A percentile compares a stretch with the other conserved stretches of the same genome.
These are phyloP conservation scores for Flammula alnicola DNA, from an alignment of 1,284 basidiomycete species.

Conservation along the genomic window DNA sequence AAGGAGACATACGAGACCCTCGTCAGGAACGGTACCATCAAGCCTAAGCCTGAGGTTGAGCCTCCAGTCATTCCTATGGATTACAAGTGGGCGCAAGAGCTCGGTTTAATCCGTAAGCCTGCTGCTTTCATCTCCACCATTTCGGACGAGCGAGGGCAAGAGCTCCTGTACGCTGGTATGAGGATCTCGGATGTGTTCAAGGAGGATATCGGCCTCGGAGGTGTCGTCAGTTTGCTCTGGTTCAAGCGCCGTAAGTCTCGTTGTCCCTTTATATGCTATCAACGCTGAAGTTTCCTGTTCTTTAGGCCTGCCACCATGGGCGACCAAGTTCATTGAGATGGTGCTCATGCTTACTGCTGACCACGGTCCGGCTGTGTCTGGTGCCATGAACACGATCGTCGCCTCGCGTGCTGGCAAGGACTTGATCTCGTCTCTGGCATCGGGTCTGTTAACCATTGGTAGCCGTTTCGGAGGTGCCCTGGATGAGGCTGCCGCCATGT, in stretches of 20 bases:
- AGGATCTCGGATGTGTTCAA: slow-evolving; percentile 98
- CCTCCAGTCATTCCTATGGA: slow-evolving; percentile 99
- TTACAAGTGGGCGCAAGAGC: slow-evolving; percentile 99
- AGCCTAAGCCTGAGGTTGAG: slow-evolving; percentile 80
- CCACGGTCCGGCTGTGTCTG: slow-evolving; percentile 95
- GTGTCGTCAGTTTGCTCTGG: slow-evolving; percentile 96
- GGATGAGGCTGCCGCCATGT: slow-evolving; percentile 96
- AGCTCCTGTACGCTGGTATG: slow-evolving; percentile 99
- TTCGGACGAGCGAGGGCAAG: slow-evolving; percentile 98
- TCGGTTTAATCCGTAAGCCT: slow-evolving; percentile 97
- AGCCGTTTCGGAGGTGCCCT: slow-evolving; percentile 99
- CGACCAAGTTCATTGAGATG: slow-evolving; percentile 99
- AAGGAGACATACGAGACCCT: slow-evolving; percentile 87
- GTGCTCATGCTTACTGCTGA: slow-evolving; percentile 98
- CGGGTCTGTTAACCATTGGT: slow-evolving; percentile 97
- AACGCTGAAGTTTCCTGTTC: slow-evolving; percentile 5
- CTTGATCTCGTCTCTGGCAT: slow-evolving; percentile 94
- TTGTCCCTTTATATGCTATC: background rate
- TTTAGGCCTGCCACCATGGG: slow-evolving; percentile 72
- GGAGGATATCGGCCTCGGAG: slow-evolving; percentile 96
- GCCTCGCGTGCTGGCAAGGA: slow-evolving; percentile 99
- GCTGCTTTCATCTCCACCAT: slow-evolving; percentile 99
- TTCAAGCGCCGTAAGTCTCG: slow-evolving; percentile 83
- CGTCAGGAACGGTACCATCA: slow-evolving; percentile 73
- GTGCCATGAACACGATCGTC: slow-evolving; percentile 99